Percentiles rank a stretch among this genome's conserved stretches.
Evolutionary conservation across 139 green algal genomes (phyloP).

Genomic region (Gonium pectorale): DNA sequence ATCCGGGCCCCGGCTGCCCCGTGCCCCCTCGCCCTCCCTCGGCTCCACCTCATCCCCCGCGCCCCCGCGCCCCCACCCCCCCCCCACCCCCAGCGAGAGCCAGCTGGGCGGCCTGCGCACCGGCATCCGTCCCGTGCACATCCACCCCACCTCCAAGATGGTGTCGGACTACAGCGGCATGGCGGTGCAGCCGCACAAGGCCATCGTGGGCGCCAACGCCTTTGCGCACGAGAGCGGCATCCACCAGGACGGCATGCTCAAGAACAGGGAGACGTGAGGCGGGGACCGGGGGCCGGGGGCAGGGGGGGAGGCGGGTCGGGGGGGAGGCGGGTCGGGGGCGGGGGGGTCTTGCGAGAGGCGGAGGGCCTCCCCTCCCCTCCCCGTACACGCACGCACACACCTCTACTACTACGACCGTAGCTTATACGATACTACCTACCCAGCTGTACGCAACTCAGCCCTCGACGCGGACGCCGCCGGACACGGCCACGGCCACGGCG

Average conservation of each 20-base stretch:
- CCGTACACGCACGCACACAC: too few relatives aligned
- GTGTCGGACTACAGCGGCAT: constrained; percentile 92
- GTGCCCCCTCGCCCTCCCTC: too few relatives aligned
- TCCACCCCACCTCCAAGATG: constrained; percentile 91
- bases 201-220: constrained; percentile 99
- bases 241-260: constrained; percentile 95
- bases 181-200: constrained; percentile 97
- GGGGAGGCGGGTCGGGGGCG: too few relatives aligned
- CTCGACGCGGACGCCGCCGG: too few relatives aligned
- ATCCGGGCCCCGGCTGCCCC: too few relatives aligned
- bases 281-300: neutral
- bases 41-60: too few relatives aligned
- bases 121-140: constrained; percentile 92
- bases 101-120: constrained; percentile 89
- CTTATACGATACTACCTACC: too few relatives aligned
- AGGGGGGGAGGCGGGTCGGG: neutral
- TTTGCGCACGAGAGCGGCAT: constrained; percentile 98
- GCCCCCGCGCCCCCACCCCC: neutral
- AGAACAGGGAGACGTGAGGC: constrained; percentile 64
- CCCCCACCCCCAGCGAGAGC: constrained; percentile 16
- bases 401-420: too few relatives aligned
- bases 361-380: too few relatives aligned
- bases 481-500: too few relatives aligned
- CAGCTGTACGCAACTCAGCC: too few relatives aligned
- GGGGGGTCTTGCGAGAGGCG: too few relatives aligned